Percentiles rank a stretch among this genome's conserved stretches.
Conservation (phyloP, 1,284 basidiomycete species). For the Pascua guehoae region DNA sequence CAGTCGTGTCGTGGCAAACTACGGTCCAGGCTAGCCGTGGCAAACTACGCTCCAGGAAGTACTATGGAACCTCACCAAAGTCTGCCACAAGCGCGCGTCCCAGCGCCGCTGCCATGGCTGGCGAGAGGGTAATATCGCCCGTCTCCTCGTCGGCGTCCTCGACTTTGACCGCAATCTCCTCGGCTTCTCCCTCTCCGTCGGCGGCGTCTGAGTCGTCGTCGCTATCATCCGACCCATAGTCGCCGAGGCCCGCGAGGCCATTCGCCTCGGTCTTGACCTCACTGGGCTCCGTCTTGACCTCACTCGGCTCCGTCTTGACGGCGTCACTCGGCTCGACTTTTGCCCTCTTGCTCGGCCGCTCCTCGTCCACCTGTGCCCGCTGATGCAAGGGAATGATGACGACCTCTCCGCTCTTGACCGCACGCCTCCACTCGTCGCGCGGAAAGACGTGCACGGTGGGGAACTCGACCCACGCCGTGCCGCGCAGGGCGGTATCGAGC, state of each 20-base stretch:
- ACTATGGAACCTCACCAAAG: constrained; percentile 4
- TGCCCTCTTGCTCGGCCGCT: constrained; percentile 6
- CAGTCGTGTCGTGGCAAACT: no score
- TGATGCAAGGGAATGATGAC: constrained; percentile 41
- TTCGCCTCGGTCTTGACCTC: constrained; percentile 32
- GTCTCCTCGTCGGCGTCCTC: constrained; percentile 2
- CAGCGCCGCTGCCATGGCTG: constrained; percentile 28
- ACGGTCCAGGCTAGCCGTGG: no score
- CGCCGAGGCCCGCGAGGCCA: constrained; percentile 49
- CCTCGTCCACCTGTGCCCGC: constrained; percentile 33
- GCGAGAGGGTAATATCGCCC: constrained; percentile 11
- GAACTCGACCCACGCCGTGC: constrained; percentile 71
- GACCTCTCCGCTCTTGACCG: constrained; percentile 42
- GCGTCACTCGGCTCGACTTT: constrained; percentile 52
- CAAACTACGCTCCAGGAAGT: not conserved
- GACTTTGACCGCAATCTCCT: constrained; percentile 6
- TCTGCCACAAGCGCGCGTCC: constrained; percentile 21
- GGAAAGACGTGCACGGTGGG: constrained; percentile 72
- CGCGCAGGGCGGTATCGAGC: constrained; percentile 56
- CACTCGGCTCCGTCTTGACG: constrained; percentile 46
- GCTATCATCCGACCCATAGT: constrained; percentile 15
- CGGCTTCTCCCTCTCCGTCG: constrained; percentile 15
- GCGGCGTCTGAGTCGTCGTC: constrained; percentile 36
- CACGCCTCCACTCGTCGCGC: constrained; percentile 58
- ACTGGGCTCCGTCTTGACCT: constrained; percentile 14